Base-by-base conservation (phyloP, 2,329 filamentous ascomycete species). In the Blastomyces gilchristii region DNA sequence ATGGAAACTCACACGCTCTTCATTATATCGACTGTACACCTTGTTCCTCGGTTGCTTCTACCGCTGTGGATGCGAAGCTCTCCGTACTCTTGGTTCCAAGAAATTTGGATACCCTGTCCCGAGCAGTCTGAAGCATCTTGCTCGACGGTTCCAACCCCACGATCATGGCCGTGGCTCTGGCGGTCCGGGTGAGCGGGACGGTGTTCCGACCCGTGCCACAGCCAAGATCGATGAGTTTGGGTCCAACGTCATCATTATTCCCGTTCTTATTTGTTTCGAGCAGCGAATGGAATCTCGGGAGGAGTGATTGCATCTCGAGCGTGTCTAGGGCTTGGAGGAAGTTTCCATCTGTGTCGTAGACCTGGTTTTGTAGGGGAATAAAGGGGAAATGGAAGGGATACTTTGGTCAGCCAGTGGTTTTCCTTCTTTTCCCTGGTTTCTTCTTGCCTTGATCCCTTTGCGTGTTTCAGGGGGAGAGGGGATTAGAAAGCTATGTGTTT, bases 141-240 rank as follows among this genome's bases (percentile, higher is more conserved):
- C 73, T 71, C 1, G 81, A 84, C 25, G 82, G 80, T 67, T 87
- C 84, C 0, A 87, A 72, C 3, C 82, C 85, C 1, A 82, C 71
- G 0, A 85, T 73, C 25, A 76, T 66, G 3, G 76, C 69, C 16
- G 69, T 67, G 14, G 58, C 60, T 3, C 67, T 59, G 18, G 62
- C 64, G 0, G 62, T 58, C 4, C 66, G 62, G 56, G 76, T 28
- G 63, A 87, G 75, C 50, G 82, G 82, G 2, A 78, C 65, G 0
- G 85, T 88, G 67, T 85, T 87, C 45, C 86, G 78, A 1, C 84
- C 85, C 0, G 86, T 88, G 1, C 86, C 86, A 68, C 85, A 87
- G 31, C 85, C 86, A 1, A 88, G 74, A 67, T 88, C 85, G n/a
- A 87, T 74, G 37, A 85, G 67, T 41, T 74, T 78, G 60, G 50